phyloP scores from a whole-genome alignment of 352 stramenopile species.

The Phytophthora nicotianae region DNA sequence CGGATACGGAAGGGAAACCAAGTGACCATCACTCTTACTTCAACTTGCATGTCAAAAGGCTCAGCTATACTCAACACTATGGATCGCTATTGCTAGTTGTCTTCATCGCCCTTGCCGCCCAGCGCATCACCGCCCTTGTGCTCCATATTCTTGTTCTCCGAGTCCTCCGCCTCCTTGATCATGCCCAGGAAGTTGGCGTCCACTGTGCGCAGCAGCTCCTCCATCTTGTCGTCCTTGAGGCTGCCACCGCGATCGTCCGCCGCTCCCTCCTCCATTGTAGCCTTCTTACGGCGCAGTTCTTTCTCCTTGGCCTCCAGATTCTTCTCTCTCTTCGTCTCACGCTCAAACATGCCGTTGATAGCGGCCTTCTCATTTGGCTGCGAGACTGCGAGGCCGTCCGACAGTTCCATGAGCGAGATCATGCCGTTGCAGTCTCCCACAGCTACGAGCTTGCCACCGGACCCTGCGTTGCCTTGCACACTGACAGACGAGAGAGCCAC shows the following conservation, averaged over 20 bases:
- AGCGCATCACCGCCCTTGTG: constrained; percentile 61
- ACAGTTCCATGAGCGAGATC: constrained; percentile 96
- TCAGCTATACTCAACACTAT: not conserved
- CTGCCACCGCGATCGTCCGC: constrained; percentile 60
- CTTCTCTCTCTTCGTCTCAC: constrained; percentile 97
- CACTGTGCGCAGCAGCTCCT: constrained; percentile 92
- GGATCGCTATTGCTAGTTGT: constrained; percentile 20
- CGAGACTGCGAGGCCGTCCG: constrained; percentile 88
- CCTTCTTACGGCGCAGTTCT: constrained; percentile 86
- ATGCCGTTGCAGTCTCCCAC: constrained; percentile 96
- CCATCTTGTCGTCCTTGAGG: constrained; percentile 94
- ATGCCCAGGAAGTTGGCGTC: constrained; percentile 95
- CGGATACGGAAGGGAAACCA: constrained; percentile 33
- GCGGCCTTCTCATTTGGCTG: constrained; percentile 94
- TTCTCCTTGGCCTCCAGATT: constrained; percentile 93
- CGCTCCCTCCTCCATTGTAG: constrained; percentile 82
- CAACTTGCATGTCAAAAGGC: constrained; percentile 34
- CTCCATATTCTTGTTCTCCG: constrained; percentile 90
- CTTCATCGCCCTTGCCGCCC: constrained; percentile 42
- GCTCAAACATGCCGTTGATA: constrained; percentile 97
- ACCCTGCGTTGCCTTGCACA: constrained; percentile 91
- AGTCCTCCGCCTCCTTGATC: constrained; percentile 96
- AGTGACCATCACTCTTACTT: constrained; percentile 50
- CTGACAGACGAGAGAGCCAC: constrained; percentile 91
- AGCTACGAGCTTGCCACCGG: constrained; percentile 92